Evolutionary conservation across 2,329 filamentous ascomycete genomes (phyloP).

Genomic region (Pseudogymnoascus sp.): DNA sequence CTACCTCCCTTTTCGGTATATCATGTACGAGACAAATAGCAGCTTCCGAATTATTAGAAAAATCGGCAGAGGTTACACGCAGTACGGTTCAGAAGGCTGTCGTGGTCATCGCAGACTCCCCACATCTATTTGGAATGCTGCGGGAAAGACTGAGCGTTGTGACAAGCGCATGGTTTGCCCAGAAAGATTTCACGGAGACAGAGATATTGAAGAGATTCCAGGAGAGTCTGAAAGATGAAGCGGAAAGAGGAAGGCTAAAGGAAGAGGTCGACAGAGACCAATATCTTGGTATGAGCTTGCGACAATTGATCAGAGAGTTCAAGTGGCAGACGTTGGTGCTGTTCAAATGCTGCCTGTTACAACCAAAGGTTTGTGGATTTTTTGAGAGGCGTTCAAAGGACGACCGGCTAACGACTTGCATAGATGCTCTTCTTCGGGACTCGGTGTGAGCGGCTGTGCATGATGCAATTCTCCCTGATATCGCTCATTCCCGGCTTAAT

Average conservation of each 20-base stretch:
- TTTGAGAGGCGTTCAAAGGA: not conserved
- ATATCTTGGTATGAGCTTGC: slow-evolving; percentile 78
- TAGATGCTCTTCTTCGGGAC: slow-evolving; percentile 98
- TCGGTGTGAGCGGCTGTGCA: slow-evolving; percentile 90
- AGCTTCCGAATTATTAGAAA: slow-evolving; percentile 65
- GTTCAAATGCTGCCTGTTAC: slow-evolving; percentile 85
- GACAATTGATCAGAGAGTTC: slow-evolving; percentile 90
- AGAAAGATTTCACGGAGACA: slow-evolving; percentile 82
- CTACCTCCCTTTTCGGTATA: slow-evolving; percentile 88
- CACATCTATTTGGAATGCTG: slow-evolving; percentile 82
- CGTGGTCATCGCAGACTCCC: slow-evolving; percentile 86
- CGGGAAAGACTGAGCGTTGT: slow-evolving; percentile 85
- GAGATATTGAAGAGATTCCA: slow-evolving; percentile 89
- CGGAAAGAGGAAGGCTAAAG: slow-evolving; percentile 46
- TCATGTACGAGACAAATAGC: slow-evolving; percentile 91
- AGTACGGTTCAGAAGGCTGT: slow-evolving; percentile 98
- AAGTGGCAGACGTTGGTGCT: slow-evolving; percentile 90
- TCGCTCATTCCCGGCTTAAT: slow-evolving; percentile 91
- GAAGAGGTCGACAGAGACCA: slow-evolving; percentile 73
- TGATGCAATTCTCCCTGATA: slow-evolving; percentile 96
- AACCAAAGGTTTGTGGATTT: slow-evolving; percentile 67
- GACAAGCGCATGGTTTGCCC: slow-evolving; percentile 92
- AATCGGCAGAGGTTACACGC: slow-evolving; percentile 84
- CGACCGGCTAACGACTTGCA: slow-evolving; percentile 14
- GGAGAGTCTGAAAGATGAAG: slow-evolving; percentile 71